Evolutionary conservation across 129 eudicot genomes (phyloP).

Genomic region (Solidago caesia): DNA sequence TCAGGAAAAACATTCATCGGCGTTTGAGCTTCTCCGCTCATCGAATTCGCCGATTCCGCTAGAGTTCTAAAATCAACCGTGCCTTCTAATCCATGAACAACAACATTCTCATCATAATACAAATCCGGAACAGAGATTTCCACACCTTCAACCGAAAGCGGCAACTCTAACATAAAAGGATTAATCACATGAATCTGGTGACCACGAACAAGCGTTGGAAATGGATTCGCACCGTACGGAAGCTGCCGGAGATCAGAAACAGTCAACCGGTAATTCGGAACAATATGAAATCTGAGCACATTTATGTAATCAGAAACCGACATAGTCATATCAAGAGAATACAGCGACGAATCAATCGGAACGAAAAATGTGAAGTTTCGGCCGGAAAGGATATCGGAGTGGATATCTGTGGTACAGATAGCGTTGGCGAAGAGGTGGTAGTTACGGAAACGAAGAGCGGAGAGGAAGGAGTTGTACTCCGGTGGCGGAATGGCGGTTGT

Average conservation of each 20-base stretch:
- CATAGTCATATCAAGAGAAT: constrained; percentile 43
- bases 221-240: constrained; percentile 34
- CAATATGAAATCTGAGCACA: constrained; percentile 47
- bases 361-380: constrained; percentile 50
- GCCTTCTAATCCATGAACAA: constrained; percentile 55
- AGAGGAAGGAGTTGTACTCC: constrained; percentile 35
- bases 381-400: constrained; percentile 39
- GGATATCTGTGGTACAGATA: constrained; percentile 51
- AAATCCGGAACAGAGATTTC: constrained; percentile 37
- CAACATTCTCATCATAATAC: constrained; percentile 38
- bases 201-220: constrained; percentile 37
- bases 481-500: constrained; percentile 27
- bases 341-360: constrained; percentile 48
- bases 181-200: constrained; percentile 24
- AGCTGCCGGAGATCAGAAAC: constrained; percentile 37
- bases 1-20: too few species aligned
- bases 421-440: constrained; percentile 61
- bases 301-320: constrained; percentile 45
- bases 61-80: constrained; percentile 29
- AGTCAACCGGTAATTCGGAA: constrained; percentile 39
- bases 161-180: constrained; percentile 14
- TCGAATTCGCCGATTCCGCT: constrained; percentile 7
- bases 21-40: too few species aligned
- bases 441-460: constrained; percentile 44
- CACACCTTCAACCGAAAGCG: constrained; percentile 40